Base-by-base conservation (phyloP, 1,284 basidiomycete genomes). In the Moniliella sp. region DNA sequence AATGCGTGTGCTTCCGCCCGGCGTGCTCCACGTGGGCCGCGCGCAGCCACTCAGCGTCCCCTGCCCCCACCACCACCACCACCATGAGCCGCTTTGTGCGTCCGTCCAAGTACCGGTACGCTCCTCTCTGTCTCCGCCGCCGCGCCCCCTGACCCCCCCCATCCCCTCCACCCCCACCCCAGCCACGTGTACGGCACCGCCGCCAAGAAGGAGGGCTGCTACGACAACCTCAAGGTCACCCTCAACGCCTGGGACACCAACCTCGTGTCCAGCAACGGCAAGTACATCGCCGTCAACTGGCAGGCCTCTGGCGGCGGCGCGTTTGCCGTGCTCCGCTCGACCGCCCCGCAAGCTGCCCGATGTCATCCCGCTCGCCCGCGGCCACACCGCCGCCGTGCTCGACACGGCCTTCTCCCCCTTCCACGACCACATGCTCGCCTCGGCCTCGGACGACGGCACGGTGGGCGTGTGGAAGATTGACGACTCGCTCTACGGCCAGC, bases 391-490 rank as follows among this genome's bases (percentile, higher is more conserved):
- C 0, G 65, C 77, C 19, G 79, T 83, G n/a, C 76, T 94, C 31
- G 88, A 94, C 63, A 94, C 88, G 0, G 80, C 81, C 48, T 97
- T 84, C 80, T 83, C 78, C 1, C 86, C 86, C 1, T 84, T 91
- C 61, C 76, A 86, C 57, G 86, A 94, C 63, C 67, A 71, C 11
- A 68, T 91, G 51, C 76, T 93, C 42, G 84, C 78, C 2, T 86
- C 80, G 1, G 79, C 71, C 10, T 81, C 77, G 34, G 88, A 94
- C 61, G 91, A 97, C 60, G 84, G 86, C 18, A 83, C 84, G 50
- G 69, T 81, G 39, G 74, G 82, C 61, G 68, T 97, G 49, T 94
- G 83, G 83, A 74, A 73, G 27, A 65, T 68, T 27, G 81, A 94
- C 13, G 69, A 69, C 35, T 83, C 78, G 75, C 72, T 69, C 15